Evolutionary conservation across 768 basidiomycete genomes (phyloP).

Genomic region (Cubamyces sp.): DNA sequence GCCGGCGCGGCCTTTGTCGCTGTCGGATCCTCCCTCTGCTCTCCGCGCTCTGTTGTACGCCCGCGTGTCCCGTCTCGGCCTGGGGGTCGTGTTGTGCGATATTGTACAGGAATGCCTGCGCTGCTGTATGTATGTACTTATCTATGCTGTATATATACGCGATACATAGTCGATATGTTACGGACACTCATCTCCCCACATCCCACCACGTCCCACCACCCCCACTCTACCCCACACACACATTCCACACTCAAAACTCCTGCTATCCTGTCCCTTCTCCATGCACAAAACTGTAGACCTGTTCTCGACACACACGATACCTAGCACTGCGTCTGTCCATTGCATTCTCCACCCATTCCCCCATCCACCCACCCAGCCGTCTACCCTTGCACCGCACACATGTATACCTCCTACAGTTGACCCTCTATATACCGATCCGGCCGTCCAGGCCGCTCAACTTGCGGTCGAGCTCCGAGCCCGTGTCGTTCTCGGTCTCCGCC

Average conservation of each 20-base stretch:
- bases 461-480: slow-evolving; percentile 2
- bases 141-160: slow-evolving; percentile 26
- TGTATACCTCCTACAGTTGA: not conserved
- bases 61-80: not conserved
- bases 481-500: not conserved
- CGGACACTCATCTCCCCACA: not conserved
- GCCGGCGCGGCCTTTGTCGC: no score
- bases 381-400: not conserved
- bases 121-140: slow-evolving; percentile 12
- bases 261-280: no score
- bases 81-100: not conserved
- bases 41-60: not conserved
- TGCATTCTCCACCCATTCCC: no score
- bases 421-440: not conserved
- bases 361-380: not conserved
- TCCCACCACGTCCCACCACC: not conserved
- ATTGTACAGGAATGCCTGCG: slow-evolving; percentile 12
- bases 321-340: not conserved
- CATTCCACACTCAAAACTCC: not conserved
- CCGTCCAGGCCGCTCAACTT: slow-evolving; percentile 1
- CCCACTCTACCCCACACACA: not conserved
- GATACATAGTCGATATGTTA: slow-evolving; percentile 14
- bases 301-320: not conserved
- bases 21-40: no score
- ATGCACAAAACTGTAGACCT: not conserved